phyloP scores from a whole-genome alignment of 176 grass and related monocot species.

The Poa annua region DNA sequence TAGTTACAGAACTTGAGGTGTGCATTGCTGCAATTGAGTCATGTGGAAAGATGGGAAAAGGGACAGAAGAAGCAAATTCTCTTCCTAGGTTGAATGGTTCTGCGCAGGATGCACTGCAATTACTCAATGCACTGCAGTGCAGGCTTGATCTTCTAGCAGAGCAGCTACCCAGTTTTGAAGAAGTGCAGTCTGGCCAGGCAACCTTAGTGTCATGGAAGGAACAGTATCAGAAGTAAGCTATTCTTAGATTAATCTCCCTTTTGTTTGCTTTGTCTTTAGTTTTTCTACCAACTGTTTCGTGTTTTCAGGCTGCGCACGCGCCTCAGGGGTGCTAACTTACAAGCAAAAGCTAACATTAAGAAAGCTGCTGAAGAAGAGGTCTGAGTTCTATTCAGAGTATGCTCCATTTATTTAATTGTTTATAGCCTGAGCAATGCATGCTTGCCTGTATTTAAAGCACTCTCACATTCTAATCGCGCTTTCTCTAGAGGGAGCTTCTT shows the following conservation, averaged over 20 bases:
- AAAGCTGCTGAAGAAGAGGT: conserved; percentile 84
- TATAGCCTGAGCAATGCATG: neutral
- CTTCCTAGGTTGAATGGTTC: conserved; percentile 72
- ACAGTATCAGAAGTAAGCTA: conserved; percentile 63
- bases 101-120: conserved; percentile 69
- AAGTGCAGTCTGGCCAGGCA: conserved; percentile 62
- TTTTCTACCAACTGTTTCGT: neutral
- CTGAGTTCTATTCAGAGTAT: conserved; percentile 20
- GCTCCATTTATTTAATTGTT: conserved; percentile 6
- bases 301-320: conserved; percentile 55
- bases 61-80: conserved; percentile 68
- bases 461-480: conserved; percentile 40
- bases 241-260: neutral
- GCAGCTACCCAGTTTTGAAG: conserved; percentile 76
- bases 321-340: conserved; percentile 80
- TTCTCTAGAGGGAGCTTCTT: conserved; percentile 78
- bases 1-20: conserved; percentile 55
- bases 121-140: conserved; percentile 77
- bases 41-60: conserved; percentile 69
- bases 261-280: neutral
- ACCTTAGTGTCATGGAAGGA: conserved; percentile 75
- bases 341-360: conserved; percentile 83
- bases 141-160: conserved; percentile 74
- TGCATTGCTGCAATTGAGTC: conserved; percentile 60
- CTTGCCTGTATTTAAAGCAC: conserved; percentile 24